A percentile compares a stretch with the other conserved stretches of the same genome.
These are phyloP conservation scores for Bromus sterilis DNA, from an alignment of 176 grass and related monocot genomes.

Conservation along the genomic window DNA sequence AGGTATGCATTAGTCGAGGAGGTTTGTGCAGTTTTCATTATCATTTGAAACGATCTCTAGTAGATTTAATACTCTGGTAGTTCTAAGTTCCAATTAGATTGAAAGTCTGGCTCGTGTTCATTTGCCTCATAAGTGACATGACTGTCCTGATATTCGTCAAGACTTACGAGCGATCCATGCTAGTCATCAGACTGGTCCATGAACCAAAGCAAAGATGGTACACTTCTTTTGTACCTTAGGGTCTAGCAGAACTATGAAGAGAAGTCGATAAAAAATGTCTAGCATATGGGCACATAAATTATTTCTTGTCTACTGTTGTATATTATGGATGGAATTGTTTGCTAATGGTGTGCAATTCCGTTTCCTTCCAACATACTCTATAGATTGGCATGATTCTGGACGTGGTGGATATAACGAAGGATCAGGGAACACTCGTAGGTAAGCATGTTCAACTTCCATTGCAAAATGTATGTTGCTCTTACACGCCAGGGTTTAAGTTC, in stretches of 20 bases:
- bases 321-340: background rate
- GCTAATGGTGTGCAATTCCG: background rate
- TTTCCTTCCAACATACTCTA: background rate
- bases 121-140: conserved; percentile 16
- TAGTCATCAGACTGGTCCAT: background rate
- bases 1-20: conserved; percentile 26
- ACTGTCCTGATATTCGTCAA: conserved; percentile 8
- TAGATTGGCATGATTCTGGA: conserved; percentile 41
- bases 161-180: background rate
- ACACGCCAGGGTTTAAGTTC: background rate
- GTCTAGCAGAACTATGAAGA: background rate
- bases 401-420: conserved; percentile 42
- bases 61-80: background rate
- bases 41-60: background rate
- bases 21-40: background rate
- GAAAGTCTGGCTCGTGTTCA: background rate
- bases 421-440: conserved; percentile 20
- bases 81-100: background rate
- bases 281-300: background rate
- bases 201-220: background rate
- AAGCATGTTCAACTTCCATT: background rate
- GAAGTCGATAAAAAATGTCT: background rate
- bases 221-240: background rate
- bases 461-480: background rate
- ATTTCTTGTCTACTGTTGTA: background rate